Percentiles rank a stretch among this genome's conserved stretches.
Conservation (phyloP, 345 rosid genomes). For the Pelargonium nanum region DNA sequence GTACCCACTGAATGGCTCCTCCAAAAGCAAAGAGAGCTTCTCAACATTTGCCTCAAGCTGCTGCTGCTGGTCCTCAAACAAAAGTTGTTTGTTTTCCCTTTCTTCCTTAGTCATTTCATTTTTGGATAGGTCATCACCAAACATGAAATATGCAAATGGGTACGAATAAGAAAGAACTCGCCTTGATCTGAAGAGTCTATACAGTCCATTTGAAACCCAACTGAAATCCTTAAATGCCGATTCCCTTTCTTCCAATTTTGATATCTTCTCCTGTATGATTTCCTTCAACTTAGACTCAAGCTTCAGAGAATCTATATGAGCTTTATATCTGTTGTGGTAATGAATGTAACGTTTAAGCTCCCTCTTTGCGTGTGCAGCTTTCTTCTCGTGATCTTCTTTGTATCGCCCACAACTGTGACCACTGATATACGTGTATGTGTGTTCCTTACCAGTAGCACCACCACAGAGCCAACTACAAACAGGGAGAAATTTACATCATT, state of each 20-base stretch:
- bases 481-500: background rate
- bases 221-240: constrained; percentile 60
- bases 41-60: constrained; percentile 88
- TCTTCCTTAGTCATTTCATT: constrained; percentile 63
- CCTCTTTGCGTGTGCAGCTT: constrained; percentile 57
- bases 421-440: constrained; percentile 54
- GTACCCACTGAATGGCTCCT: constrained; percentile 71
- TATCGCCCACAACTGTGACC: constrained; percentile 91
- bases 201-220: constrained; percentile 67
- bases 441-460: constrained; percentile 70
- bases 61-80: constrained; percentile 96
- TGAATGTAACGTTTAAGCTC: constrained; percentile 75
- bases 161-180: constrained; percentile 73
- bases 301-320: constrained; percentile 69
- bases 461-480: constrained; percentile 80
- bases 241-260: constrained; percentile 47
- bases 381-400: constrained; percentile 51
- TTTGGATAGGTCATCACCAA: constrained; percentile 77
- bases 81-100: constrained; percentile 57
- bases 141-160: constrained; percentile 89
- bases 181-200: constrained; percentile 71
- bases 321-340: constrained; percentile 74
- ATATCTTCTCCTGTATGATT: constrained; percentile 43
- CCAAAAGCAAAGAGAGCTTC: constrained; percentile 73
- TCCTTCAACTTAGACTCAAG: constrained; percentile 66